Evolutionary conservation across 768 basidiomycete species (phyloP), one percentile per base, ranked within the genome.

Genomic region (Suillus clintonianus): DNA sequence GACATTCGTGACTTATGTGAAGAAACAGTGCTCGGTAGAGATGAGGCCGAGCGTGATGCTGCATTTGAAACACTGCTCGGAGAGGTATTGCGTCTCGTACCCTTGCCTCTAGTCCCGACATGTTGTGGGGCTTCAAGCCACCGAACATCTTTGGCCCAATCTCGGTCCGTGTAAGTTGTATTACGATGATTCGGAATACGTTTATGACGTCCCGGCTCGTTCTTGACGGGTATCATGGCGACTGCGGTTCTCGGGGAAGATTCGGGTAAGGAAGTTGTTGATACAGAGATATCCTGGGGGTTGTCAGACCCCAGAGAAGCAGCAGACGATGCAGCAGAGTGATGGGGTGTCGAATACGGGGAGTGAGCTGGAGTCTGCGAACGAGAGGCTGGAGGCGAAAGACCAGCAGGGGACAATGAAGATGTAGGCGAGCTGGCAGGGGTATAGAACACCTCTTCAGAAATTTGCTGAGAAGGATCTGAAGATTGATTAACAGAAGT

Each of bases 61-160:
- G 67, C 57, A 8, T 68, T 24, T 27, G 36, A 56, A 27, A 39
- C 37, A 24, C 22, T 56, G 55, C 22, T 56, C 34, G 65, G 61
- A 11, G 73, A 67, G 8, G 68, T 63, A 42, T 67, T 74, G 34
- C 60, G 70, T 24, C 68, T 66, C 51, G 45, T 19, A 19, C 59
- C 17, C 64, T 74, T 77, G 50, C 67, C 62, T 32, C 59, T 60
- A 22, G 62, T 39, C 39, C 51, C 32, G 41, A 60, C 59, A 41
- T 67, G 36, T 27, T 75, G 71, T 43, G 83, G 71, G 58, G 78
- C 71, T 36, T 77, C 82, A 36, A 91, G 84, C 86, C 86, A 89
- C 39, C 86, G 82, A 19, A 89, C 84, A 57, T 91, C 89, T 65
- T 82, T 84, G 14, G 86, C 83, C 90, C 88, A 91, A 67, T 89